A percentile compares a stretch with the other conserved stretches of the same genome.
Evolutionary conservation across 805 yeast genomes (phyloP).

Genomic region (Hanseniaspora meyeri): DNA sequence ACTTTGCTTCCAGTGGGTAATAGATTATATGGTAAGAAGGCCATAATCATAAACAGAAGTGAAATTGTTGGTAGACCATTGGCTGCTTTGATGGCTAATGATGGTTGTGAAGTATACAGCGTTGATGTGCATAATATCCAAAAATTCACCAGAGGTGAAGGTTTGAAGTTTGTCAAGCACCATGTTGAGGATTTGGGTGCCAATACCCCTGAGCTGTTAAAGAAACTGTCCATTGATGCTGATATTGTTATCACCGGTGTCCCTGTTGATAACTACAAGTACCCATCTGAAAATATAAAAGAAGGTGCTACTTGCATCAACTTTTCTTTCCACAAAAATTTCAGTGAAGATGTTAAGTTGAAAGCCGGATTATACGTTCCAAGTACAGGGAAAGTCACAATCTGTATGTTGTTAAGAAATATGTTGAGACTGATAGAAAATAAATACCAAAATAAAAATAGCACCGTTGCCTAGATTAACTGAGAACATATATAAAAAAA

Average conservation of each 20-base stretch:
- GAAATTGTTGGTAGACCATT: constrained; percentile 96
- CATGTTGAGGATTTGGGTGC: constrained; percentile 52
- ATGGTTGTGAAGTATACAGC: constrained; percentile 92
- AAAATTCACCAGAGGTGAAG: constrained; percentile 87
- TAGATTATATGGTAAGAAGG: constrained; percentile 82
- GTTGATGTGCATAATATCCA: constrained; percentile 81
- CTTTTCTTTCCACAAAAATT: constrained; percentile 81
- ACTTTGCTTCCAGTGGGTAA: constrained; percentile 73
- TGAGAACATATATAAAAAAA: no score
- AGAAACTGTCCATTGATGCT: constrained; percentile 56
- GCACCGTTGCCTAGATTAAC: not conserved
- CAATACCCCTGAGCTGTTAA: constrained; percentile 33
- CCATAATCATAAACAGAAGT: constrained; percentile 81
- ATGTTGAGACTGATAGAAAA: constrained; percentile 71
- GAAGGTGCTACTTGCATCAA: constrained; percentile 87
- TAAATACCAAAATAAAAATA: constrained; percentile 18
- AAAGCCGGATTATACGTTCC: constrained; percentile 90
- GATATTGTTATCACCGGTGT: constrained; percentile 96
- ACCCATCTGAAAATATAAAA: constrained; percentile 66
- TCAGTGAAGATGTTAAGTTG: constrained; percentile 65
- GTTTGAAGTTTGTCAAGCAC: constrained; percentile 68
- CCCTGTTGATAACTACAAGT: constrained; percentile 70
- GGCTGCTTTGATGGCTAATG: constrained; percentile 91
- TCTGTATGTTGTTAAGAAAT: constrained; percentile 85
- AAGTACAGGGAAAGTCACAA: constrained; percentile 90